Base-by-base conservation (phyloP, 306 rosid species). In the Phaseolus lunatus region DNA sequence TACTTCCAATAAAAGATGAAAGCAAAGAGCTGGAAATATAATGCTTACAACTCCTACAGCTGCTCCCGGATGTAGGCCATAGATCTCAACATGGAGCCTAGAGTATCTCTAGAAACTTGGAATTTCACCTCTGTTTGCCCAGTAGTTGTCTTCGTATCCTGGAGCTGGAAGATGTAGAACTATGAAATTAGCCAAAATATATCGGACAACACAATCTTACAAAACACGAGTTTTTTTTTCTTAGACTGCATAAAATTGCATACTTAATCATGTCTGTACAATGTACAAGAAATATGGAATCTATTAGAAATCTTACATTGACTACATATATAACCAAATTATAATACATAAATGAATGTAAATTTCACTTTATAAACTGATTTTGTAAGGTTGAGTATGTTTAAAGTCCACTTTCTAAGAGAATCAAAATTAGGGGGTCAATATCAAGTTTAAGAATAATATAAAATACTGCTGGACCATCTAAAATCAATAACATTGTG, bases 71-170 rank as follows among this genome's bases (percentile, higher is more conserved):
- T 86, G 81, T 76, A 87, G 82, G 89, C 81, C 97, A 92, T 82
- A 76, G 93, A 88, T 74, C 89, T 85, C 80, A 89, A 84, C 91
- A 89, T 92, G 81, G 93, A 88, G 64, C 84, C 87, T 12, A 92
- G 80, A 14, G 91, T 84, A 57, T 92, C 93, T 54, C 89, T 84
- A 80, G 95, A 88, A 45, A 89, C 97, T 78, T 89, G 97, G 88
- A 92, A 92, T 75, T 89, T 92, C 83, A 92, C 85, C 85, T 92
- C 86, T 22, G 91, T 84, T 85, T 88, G 89, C 80, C 93, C 91
- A 73, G 91, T 76, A 61, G 81, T 81, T 63, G 93, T 87, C 85
- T 85, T 89, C 83, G 95, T 81, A 69, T 90, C 97, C 81, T 88
- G 91, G 67, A 92, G 91, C 95, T 92, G 92, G 69, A 78, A 78